Evolutionary conservation across 129 eudicot species (phyloP).

Genomic region (Solidago caesia): DNA sequence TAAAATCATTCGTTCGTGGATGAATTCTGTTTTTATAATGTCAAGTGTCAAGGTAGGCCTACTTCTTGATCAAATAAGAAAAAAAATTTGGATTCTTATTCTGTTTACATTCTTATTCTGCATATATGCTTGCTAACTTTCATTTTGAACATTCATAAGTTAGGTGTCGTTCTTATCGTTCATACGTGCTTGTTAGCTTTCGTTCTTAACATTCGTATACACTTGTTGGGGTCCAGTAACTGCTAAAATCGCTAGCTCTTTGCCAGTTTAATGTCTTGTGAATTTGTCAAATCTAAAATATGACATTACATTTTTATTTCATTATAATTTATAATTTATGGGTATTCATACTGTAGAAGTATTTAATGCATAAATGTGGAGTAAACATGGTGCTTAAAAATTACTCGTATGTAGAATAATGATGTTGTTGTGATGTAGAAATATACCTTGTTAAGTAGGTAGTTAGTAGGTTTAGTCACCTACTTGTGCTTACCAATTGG

Average conservation of each 20-base stretch:
- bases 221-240: neutral
- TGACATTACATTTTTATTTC: neutral
- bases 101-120: neutral
- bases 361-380: conserved; percentile 1
- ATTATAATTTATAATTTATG: neutral
- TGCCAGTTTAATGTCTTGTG: neutral
- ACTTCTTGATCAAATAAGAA: conserved; percentile 19
- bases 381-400: conserved; percentile 12
- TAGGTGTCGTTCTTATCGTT: neutral
- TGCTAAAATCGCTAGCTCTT: neutral
- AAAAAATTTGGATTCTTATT: neutral
- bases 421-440: conserved; percentile 28
- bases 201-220: neutral
- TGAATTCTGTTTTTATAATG: conserved; percentile 30
- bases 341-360: neutral
- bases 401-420: conserved; percentile 3
- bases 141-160: neutral
- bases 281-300: conserved; percentile 10
- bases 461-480: conserved; percentile 35
- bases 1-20: conserved; percentile 2
- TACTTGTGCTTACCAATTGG: conserved; percentile 31
- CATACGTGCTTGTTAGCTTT: neutral
- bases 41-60: conserved; percentile 28
- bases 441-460: conserved; percentile 26
- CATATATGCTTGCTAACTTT: too few species aligned